Conservation (phyloP, 108 stramenopile species). For the Schizochytrium sp. region DNA sequence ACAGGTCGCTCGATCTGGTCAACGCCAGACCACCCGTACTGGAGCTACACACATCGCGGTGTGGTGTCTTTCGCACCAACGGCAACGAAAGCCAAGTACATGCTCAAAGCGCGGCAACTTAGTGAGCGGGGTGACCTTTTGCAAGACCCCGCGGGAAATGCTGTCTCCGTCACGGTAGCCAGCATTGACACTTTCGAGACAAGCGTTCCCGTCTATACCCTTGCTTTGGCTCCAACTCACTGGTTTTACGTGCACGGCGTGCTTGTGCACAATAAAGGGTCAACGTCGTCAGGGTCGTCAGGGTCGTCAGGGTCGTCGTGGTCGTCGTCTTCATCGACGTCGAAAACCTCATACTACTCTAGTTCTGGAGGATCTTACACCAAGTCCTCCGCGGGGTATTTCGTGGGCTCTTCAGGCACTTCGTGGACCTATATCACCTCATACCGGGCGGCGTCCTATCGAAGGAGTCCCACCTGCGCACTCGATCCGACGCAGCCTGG, state of each 20-base stretch:
- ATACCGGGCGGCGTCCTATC: background rate
- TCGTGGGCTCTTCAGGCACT: too few relatives aligned
- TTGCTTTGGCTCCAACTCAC: background rate
- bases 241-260: background rate
- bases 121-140: background rate
- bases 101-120: background rate
- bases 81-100: background rate
- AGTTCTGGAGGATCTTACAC: background rate
- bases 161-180: background rate
- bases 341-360: background rate
- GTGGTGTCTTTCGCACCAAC: background rate
- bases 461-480: background rate
- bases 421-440: background rate
- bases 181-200: background rate
- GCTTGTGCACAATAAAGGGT: background rate
- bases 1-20: background rate
- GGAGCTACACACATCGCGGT: background rate
- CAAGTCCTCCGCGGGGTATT: background rate
- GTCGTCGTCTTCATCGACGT: background rate
- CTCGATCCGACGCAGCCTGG: background rate
- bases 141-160: background rate
- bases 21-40: conserved; percentile 12
- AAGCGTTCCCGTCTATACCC: background rate
- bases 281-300: background rate
- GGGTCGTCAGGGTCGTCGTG: background rate